Base-by-base conservation (phyloP, 1,284 basidiomycete species). In the Rhizoctonia solani region DNA sequence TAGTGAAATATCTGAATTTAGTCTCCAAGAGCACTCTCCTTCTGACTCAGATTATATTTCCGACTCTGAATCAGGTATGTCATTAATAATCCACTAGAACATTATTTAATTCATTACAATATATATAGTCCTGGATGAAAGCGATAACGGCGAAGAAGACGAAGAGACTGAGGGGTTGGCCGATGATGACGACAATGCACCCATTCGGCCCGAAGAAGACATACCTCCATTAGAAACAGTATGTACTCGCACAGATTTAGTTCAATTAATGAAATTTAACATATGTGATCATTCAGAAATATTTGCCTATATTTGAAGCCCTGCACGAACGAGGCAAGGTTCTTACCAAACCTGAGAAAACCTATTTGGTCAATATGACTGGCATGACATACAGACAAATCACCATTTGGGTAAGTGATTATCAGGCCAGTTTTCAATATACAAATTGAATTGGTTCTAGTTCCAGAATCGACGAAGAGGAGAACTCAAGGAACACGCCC, bases 351-450 rank as follows among this genome's bases (percentile, higher is more conserved):
- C 47, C 49, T n/a, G 67, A 70, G 42, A 70, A 70, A 34, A 68
- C 67, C 19, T 66, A 68, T 41, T 67, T 68, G 4, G 54, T 68
- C 19, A 49, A 68, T 30, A 56, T 54, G 46, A 70, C 69, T 2
- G 61, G 67, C 3, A 55, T 70, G 34, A 68, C 69, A 4, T 70
- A 70, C 32, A 53, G 69, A 11, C 67, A 70, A 47, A 68, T 70
- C 50, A 68, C 67, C 11, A 67, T 70, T 27, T 70, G n/a, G 69
- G 69, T 70, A 55, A 34, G 69, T 59, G n/a, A 8, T 29, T 21
- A 23, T n/a, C n/a, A n/a, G n/a, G n/a, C n/a, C n/a, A n/a, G n/a
- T n/a, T n/a, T n/a, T n/a, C n/a, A n/a, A n/a, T n/a, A n/a, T n/a
- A n/a, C n/a, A n/a, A n/a, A 46, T 19, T 32, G 13, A 6, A 9